These are phyloP conservation scores for Pythium plurisporium DNA, from an alignment of 352 stramenopile genomes.

Conservation along the genomic window DNA sequence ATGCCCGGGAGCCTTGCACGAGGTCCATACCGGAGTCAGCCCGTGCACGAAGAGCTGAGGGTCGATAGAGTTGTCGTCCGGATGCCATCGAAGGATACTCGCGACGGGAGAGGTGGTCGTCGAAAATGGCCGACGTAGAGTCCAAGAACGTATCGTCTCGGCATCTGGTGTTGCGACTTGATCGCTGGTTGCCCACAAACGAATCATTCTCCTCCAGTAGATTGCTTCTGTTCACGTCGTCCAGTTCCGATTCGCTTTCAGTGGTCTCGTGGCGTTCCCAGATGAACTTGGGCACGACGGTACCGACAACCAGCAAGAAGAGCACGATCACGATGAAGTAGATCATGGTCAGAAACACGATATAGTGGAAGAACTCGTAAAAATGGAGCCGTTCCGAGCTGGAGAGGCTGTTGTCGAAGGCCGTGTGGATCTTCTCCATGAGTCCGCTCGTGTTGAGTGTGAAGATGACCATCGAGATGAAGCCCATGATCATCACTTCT, in stretches of 20 bases:
- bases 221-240: slow-evolving; percentile 10
- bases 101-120: slow-evolving; percentile 19
- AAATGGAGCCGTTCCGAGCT: slow-evolving; percentile 71
- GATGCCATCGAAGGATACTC: slow-evolving; percentile 6
- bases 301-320: slow-evolving; percentile 78
- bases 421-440: slow-evolving; percentile 44
- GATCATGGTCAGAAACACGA: slow-evolving; percentile 87
- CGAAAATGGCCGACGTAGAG: slow-evolving; percentile 1
- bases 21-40: slow-evolving; percentile 71
- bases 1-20: slow-evolving; percentile 63
- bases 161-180: background rate
- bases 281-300: slow-evolving; percentile 74
- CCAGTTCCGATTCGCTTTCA: slow-evolving; percentile 9
- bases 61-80: slow-evolving; percentile 20
- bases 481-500: slow-evolving; percentile 86
- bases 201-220: slow-evolving; percentile 17
- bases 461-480: slow-evolving; percentile 88
- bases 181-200: slow-evolving; percentile 16
- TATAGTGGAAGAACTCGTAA: slow-evolving; percentile 90
- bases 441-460: slow-evolving; percentile 79
- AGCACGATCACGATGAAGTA: slow-evolving; percentile 88
- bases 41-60: slow-evolving; percentile 27
- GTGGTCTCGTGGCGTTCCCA: slow-evolving; percentile 48
- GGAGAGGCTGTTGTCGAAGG: slow-evolving; percentile 38
- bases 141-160: slow-evolving; percentile 15